Conservation (phyloP, 306 rosid species). For the Cajanus cajan region DNA sequence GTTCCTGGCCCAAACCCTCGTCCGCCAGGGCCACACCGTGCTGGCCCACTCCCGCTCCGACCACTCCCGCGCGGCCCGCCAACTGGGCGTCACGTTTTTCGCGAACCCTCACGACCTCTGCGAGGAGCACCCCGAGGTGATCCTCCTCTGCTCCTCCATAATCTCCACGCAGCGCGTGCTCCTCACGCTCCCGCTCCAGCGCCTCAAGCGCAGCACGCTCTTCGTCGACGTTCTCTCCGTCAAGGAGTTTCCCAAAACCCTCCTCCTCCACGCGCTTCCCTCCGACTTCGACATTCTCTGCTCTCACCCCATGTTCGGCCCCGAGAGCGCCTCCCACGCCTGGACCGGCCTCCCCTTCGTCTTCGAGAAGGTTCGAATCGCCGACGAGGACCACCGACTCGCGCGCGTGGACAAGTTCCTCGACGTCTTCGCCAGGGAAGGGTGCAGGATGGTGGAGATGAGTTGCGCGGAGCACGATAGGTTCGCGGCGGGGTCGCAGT, state of each 20-base stretch:
- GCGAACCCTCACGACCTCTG: constrained; percentile 65
- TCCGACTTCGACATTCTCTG: constrained; percentile 61
- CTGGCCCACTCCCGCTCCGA: constrained; percentile 75
- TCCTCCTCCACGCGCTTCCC: constrained; percentile 51
- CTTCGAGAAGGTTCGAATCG: constrained; percentile 69
- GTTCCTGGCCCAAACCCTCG: constrained; percentile 64
- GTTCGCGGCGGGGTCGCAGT: constrained; percentile 68
- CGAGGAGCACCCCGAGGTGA: constrained; percentile 80
- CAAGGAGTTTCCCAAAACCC: constrained; percentile 64
- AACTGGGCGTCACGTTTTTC: constrained; percentile 59
- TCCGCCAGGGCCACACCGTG: constrained; percentile 73
- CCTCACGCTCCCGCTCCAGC: constrained; percentile 57
- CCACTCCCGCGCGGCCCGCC: constrained; percentile 40
- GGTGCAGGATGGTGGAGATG: constrained; percentile 84
- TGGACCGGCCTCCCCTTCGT: constrained; percentile 60
- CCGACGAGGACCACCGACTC: constrained; percentile 45
- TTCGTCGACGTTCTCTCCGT: constrained; percentile 80
- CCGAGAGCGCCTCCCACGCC: constrained; percentile 50
- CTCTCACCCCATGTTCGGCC: constrained; percentile 91
- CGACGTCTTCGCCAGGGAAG: constrained; percentile 58
- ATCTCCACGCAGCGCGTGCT: constrained; percentile 60
- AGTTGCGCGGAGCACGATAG: constrained; percentile 66
- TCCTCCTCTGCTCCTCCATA: constrained; percentile 68
- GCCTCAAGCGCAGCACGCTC: constrained; percentile 69
- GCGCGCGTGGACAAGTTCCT: constrained; percentile 55